Base-by-base conservation (phyloP, 108 stramenopile genomes). In the Skeletonema potamos region DNA sequence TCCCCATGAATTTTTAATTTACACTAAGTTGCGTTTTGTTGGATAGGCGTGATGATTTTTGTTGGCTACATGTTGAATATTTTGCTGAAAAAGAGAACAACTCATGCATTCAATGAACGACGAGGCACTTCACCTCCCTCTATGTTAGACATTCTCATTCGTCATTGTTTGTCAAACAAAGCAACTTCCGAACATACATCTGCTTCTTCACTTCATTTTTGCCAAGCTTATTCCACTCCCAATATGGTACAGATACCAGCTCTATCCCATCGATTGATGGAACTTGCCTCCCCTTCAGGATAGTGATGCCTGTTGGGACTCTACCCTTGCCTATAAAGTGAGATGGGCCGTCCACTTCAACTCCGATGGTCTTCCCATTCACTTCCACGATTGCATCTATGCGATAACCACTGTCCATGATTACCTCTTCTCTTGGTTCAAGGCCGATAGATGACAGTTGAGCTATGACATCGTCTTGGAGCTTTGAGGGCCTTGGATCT, bases 341-440 rank as follows among this genome's bases (percentile, higher is more conserved):
- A 33, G 10, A 37, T 48, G 70, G 70, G 7, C 70, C 70, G 48
- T 71, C 70, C 20, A 71, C 61, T 28, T 71, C 70, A 4, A 71
- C 27, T 11, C 46, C 70, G 51, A 71, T 41, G 0, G 44, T 61
- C 34, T 10, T 27, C 15, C 44, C 70, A 13, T 62, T 30, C 4
- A 71, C 43, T 22, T 30, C 43, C 2, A 71, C 46, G 6, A 51
- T 0, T 20, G 44, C 70, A 28, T 71, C 70, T 24, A 71, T n/a
- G 41, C 70, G 18, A 30, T 71, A 71, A 18, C 70, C 70, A 17
- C 46, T 48, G 6, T 61, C 18, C 27, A 43, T 62, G 20, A 60
- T 0, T 13, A 60, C 39, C 30, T 71, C 70, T 28, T 71, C 70
- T 17, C 51, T 11, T 54, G 46, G 59, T 2, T 46, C 27, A 3